Evolutionary conservation across 306 rosid species (phyloP), one percentile per base, ranked within the genome.

Genomic region (Gastrolobium bilobum): DNA sequence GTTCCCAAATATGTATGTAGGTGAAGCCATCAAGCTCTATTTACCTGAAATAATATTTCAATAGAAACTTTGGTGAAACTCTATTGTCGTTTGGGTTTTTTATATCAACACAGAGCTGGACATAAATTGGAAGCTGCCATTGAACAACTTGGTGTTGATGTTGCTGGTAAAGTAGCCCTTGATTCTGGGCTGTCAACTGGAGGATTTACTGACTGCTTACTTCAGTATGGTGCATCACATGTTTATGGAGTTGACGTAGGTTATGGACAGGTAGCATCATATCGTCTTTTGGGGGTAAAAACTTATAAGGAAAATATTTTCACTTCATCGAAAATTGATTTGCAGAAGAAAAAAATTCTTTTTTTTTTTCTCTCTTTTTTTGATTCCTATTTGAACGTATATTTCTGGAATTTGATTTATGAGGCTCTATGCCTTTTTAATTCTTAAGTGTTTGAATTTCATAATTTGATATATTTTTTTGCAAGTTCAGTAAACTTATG

Each of bases 1-100:
- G 78, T 95, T 80, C 98, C 98, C 13, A 95, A 92, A 91, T 95
- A 91, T 84, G 99, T 95, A 91, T 92, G 99, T 95, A 92, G 98
- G 99, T 95, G 97, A 95, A 84, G 72, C 80, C 86, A 11, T 71
- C 83, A 35, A 82, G 60, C 85, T 68, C 75, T 63, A 44, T 53
- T 33, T 61, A 9, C 68, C 44, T 43, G 31, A 61, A 62, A 40
- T 60, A 54, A 39, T 4, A 8, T 73, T 72, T 13, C 38, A 58
- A 44, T 60, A 5, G 30, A 5, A 68, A 59, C 67, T 79, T 81
- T 35, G 35, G 29, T 7, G 68, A 73, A 81, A 58, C 30, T 56
- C 4, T 56, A 6, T 66, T 78, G 43, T 76, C 68, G 34, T 73
- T 73, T 77, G 62, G 44, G 4, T 54, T 57, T 62, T 56, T 38